Percentiles rank a stretch among this genome's conserved stretches.
Conservation (phyloP, 139 green algal genomes). For the Micractinium sp. region DNA sequence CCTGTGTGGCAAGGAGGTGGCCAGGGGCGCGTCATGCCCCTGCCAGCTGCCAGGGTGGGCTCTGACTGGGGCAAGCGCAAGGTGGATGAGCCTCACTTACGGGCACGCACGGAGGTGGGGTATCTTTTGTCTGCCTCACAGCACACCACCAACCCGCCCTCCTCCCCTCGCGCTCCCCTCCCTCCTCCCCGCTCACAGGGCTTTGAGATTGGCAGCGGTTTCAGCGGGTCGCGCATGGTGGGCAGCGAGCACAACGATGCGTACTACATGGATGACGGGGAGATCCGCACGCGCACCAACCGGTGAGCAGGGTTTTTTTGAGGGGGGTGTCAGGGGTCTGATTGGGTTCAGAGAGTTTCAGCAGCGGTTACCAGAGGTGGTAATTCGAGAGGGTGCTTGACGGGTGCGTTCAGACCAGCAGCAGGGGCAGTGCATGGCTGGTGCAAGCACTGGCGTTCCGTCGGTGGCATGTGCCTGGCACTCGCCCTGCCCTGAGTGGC, state of each 20-base stretch:
- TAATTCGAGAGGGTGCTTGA: not conserved
- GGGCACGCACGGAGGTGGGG: too few species aligned
- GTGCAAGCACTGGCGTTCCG: not conserved
- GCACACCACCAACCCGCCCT: not conserved
- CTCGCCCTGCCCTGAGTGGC: not conserved
- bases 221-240: conserved; percentile 81
- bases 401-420: too few species aligned
- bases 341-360: too few species aligned
- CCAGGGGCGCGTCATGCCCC: not conserved
- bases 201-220: conserved; percentile 98
- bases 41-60: not conserved
- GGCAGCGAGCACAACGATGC: conserved; percentile 97
- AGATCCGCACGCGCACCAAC: conserved; percentile 93
- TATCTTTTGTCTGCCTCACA: too few species aligned
- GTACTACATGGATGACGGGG: conserved; percentile 88
- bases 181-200: conserved; percentile 62
- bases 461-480: not conserved
- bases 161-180: not conserved
- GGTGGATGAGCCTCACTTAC: too few species aligned
- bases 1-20: too few species aligned
- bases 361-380: too few species aligned
- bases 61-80: too few species aligned
- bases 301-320: conserved; percentile 23
- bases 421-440: too few species aligned
- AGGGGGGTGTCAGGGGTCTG: too few species aligned